Base-by-base conservation (phyloP, 169 alveolate species). In the Neospora caninum region DNA sequence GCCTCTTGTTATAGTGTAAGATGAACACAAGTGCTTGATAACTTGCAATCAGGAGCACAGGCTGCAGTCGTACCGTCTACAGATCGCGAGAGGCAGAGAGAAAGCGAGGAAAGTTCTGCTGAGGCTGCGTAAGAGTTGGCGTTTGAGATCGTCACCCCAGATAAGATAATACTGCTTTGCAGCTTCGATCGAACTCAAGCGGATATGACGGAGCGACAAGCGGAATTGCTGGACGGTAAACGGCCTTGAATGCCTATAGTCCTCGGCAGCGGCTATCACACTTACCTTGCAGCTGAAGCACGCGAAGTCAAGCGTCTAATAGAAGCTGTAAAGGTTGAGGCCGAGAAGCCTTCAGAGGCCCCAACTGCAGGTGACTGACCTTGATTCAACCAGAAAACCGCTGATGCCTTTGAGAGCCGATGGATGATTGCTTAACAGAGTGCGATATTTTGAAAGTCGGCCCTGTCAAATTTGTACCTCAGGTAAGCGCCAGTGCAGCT, bases 381-480 rank as follows among this genome's bases (percentile, higher is more conserved):
- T 70, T 39, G 38, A 18, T 27, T 49, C 36, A 7, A 41, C 58
- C 64, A 6, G 16, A 43, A 25, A 31, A 67, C 34, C 41, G 31
- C 34, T 22, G 54, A 7, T 29, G 6, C 29, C 67, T 16, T 58
- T 41, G 0, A 31, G 39, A 22, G 7, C 2, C 38, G 20, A 1
- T 58, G 22, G 36, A 49, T 34, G 38, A 36, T 0, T 38, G 10
- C 54, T 36, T 10, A 29, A 22, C 88, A 94, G 96, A 94, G 41
- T 96, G 97, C 43, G 97, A 96, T 39, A 96, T 96, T 64, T 87
- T 95, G 80, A 96, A 96, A 88, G 92, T 96, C 53, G 97, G 97
- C 29, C 97, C 97, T 38, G 82, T 96, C 83, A 92, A 95, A n/a
- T 94, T 96, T 53, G 97, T 95, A 41, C 96, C 96, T n/a, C 96